Base-by-base conservation (phyloP, 371 early-diverging fungal genomes). In the Gilbertella persicaria region DNA sequence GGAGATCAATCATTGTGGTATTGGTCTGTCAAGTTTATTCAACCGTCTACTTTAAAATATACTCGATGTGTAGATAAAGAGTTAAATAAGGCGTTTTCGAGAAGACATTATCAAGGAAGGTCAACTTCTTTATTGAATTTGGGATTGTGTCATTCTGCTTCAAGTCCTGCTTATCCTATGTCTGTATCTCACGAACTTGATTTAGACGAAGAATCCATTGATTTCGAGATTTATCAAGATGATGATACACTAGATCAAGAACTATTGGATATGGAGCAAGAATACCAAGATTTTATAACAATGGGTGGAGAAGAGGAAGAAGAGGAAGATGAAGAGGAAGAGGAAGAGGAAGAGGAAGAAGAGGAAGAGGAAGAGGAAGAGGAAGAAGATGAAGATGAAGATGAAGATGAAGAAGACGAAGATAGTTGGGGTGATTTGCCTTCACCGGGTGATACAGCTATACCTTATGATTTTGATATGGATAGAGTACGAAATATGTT, bases 11-110 rank as follows among this genome's bases (percentile, higher is more conserved):
- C 52, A 25, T 19, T 38, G 38, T 60, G 63, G 79, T 68, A 69
- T 20, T 78, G 79, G 79, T 67, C 71, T n/a, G 69, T 62, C 19
- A 75, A 73, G 14, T 78, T 78, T 39, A 60, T 75, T 10, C 49
- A 73, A 28, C 61, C 51, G 35, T 58, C 55, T 2, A 28, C 58
- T 19, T 64, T 73, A 40, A 78, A 71, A 29, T 48, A 65, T 33
- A 33, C 55, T 1, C 23, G 42, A 6, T 67, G 66, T 35, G 46
- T 19, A 9, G 61, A 70, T 37, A 45, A 61, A 7, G 53, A 55
- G n/a, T 39, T 68, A 0, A 55, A 43, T 43, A 42, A 53, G 21
- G 12, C 26, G 1, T 55, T 64, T 21, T n/a, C 21, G 4, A 41
- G 54, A 40, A 23, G 61, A 7, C 2, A 57, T 5, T 36, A 47